These are phyloP conservation scores for Geotrichum ghanense DNA, from an alignment of 805 yeast species.

Conservation along the genomic window DNA sequence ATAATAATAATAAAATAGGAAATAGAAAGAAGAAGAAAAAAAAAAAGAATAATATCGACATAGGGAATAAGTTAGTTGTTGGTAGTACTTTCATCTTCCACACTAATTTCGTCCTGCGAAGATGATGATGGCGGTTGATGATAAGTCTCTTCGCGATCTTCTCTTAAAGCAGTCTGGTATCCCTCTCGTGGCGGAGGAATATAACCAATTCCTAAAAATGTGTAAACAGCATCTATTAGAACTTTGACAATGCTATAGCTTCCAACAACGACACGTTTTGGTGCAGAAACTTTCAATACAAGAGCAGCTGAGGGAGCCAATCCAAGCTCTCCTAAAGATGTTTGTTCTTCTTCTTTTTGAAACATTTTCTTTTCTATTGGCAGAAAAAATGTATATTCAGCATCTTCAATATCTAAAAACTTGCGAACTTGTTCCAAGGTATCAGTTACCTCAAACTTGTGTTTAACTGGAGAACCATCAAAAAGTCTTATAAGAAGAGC, in stretches of 20 bases:
- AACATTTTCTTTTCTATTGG: slow-evolving; percentile 54
- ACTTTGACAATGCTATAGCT: slow-evolving; percentile 10
- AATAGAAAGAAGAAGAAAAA: no score
- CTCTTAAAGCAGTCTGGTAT: neutral
- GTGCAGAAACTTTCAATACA: slow-evolving; percentile 49
- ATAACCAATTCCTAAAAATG: slow-evolving; percentile 19
- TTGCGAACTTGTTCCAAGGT: slow-evolving; percentile 47
- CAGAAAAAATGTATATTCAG: slow-evolving; percentile 40
- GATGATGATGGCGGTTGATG: neutral
- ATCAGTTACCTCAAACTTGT: slow-evolving; percentile 35
- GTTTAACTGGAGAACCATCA: slow-evolving; percentile 50
- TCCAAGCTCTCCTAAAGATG: slow-evolving; percentile 40
- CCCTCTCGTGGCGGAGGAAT: neutral
- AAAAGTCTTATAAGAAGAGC: slow-evolving; percentile 49
- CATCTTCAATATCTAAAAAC: slow-evolving; percentile 46
- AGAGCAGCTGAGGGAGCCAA: slow-evolving; percentile 65
- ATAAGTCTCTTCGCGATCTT: neutral
- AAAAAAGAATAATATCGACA: no score
- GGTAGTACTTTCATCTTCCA: neutral
- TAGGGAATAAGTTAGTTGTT: neutral
- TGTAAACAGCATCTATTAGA: slow-evolving; percentile 17
- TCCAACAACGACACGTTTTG: slow-evolving; percentile 4
- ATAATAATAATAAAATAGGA: no score
- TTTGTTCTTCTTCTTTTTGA: slow-evolving; percentile 48
- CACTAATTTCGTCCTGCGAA: neutral